Evolutionary conservation across 2,329 filamentous ascomycete genomes (phyloP), one percentile per base, ranked within the genome.

Genomic region (Basipetospora chlamydospora): DNA sequence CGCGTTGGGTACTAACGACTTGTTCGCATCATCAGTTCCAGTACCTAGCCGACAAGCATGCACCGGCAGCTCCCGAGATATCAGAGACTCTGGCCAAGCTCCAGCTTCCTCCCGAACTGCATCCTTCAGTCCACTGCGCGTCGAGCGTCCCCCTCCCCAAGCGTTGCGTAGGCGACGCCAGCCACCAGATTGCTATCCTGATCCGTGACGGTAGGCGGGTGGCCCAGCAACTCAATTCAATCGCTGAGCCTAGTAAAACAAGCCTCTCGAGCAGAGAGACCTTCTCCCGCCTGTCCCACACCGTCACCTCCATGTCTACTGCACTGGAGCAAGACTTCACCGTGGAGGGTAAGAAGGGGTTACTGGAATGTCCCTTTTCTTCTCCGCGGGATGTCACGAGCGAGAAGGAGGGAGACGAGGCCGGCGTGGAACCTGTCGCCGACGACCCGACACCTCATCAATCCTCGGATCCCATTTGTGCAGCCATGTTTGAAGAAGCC

Each of bases 241-340:
- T 68, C 39, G 57, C 55, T 43, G 62, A 65, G 49, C 60, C 58
- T 44, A 68, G 68, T 56, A 67, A 68, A 49, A 66, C 59, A 28
- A 66, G 55, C 9, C 28, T 36, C 25, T 40, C 67, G 35, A 70
- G 61, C 51, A 61, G 62, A 50, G 60, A 62, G 41, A 61, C 61
- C 8, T 49, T 56, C 26, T 65, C 66, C 13, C 60, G 58, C 31
- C 60, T 60, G 23, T 58, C 56, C 25, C 58, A 59, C 36, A 56
- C 56, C 28, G 44, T 58, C 50, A 75, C 74, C 13, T 70, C 75
- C 42, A 64, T 72, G 53, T 76, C 75, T 37, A 76, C 71, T 34
- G 35, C 26, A 26, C 61, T 93, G 51, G 87, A 94, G 60, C 80
- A 81, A 59, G 87, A 95, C 57, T 95, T 94, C 49, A 95, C 87